Base-by-base conservation (phyloP, 495 filamentous ascomycete species). In the Penicillium herquei region DNA sequence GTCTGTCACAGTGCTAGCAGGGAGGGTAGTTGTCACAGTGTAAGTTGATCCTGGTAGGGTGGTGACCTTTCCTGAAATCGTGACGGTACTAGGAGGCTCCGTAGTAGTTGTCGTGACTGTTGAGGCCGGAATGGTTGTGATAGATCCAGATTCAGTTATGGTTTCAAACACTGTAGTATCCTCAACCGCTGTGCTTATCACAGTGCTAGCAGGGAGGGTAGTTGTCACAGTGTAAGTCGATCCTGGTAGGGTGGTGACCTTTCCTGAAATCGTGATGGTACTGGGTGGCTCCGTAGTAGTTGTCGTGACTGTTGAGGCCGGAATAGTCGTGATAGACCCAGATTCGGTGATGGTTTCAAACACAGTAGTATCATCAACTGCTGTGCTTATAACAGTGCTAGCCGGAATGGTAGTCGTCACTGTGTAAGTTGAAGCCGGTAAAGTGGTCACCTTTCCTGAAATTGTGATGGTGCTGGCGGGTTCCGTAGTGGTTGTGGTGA, bases 181-280 rank as follows among this genome's bases (percentile, higher is more conserved):
- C 6, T 13, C 34, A 1, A 37, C 9, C 7, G 34, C 12, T 37
- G 34, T 37, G 34, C 12, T 13, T 37, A 13, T 10, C 34, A 37
- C 34, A 37, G 21, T 26, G 21, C 21, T 51, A 7, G 48, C 35
- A 16, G 18, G 48, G 9, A 21, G 5, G 2, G 48, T 51, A 18
- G 37, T 40, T 17, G 35, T 51, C 35, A 51, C 17, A 3, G 35
- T 51, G 7, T 6, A 13, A 21, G 48, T 51, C 39, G 48, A 40
- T 13, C 16, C 48, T 10, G 49, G 37, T n/a, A 51, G 1, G 14
- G 37, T 51, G 35, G 11, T 51, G 9, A 41, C 39, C 16, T 12
- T 51, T 17, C 49, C 49, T 31, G 49, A 39, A 14, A 41, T 41
- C 11, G 49, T 51, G 18, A 51, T 11, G 2, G 49, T 51, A 7